phyloP scores from a whole-genome alignment of 2,329 filamentous ascomycete species.

The Claviceps sp. region DNA sequence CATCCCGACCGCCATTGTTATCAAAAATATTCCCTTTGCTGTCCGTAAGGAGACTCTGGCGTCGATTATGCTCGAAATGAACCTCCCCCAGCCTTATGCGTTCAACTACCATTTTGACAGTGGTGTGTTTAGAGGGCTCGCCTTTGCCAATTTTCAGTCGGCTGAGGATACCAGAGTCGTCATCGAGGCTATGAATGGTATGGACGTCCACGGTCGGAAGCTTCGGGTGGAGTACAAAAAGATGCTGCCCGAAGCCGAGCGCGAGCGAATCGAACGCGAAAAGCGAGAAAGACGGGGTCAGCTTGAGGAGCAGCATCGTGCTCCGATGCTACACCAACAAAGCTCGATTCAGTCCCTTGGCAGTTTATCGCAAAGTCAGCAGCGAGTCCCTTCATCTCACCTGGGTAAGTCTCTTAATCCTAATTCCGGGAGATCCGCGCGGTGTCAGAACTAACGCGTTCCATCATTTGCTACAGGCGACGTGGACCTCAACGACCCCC shows the following conservation, averaged over 20 bases:
- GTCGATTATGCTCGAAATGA: conserved; percentile 85
- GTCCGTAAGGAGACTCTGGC: conserved; percentile 95
- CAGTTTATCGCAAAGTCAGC: conserved; percentile 52
- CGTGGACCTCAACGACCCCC: conserved; percentile 82
- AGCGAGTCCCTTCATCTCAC: conserved; percentile 26
- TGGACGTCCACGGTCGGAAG: conserved; percentile 90
- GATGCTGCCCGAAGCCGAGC: conserved; percentile 89
- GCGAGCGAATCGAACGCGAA: conserved; percentile 90
- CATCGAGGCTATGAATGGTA: conserved; percentile 87
- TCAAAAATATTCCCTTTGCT: conserved; percentile 98
- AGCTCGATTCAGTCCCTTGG: conserved; percentile 70
- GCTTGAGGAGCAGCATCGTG: conserved; percentile 86
- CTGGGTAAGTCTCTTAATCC: conserved; percentile 22
- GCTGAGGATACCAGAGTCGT: conserved; percentile 86
- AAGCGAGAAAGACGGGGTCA: conserved; percentile 94
- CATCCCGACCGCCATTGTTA: conserved; percentile 95
- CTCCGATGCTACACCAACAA: conserved; percentile 68
- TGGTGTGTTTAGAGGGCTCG: conserved; percentile 87
- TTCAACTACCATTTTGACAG: conserved; percentile 99
- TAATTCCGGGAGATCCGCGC: not conserved
- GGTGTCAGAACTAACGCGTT: not conserved
- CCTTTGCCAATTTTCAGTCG: conserved; percentile 96
- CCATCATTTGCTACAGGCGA: conserved; percentile 30
- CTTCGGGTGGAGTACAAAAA: conserved; percentile 98
- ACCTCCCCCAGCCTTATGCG: conserved; percentile 86